A percentile compares a stretch with the other conserved stretches of the same genome.
Evolutionary conservation across 2,329 filamentous ascomycete genomes (phyloP).

Genomic region (Fusarium compactum): DNA sequence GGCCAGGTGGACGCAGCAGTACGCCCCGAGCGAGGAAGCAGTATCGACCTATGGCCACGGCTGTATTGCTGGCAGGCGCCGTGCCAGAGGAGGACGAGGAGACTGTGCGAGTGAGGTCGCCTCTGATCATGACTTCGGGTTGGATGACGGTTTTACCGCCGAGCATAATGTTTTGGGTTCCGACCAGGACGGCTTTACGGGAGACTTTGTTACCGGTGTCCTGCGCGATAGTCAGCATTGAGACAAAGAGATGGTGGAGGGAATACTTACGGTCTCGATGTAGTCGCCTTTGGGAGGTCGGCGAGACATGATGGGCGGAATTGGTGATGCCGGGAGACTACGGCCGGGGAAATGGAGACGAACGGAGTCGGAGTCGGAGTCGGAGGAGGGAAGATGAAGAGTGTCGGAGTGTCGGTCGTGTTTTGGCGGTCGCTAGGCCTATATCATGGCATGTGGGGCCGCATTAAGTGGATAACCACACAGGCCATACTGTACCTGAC

Average conservation of each 20-base stretch:
- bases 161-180: conserved; percentile 97
- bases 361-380: neutral
- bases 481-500: neutral
- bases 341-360: conserved; percentile 16
- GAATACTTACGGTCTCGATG: conserved; percentile 84
- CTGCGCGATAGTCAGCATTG: conserved; percentile 58
- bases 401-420: conserved; percentile 30
- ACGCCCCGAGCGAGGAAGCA: conserved; percentile 86
- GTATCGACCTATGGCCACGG: conserved; percentile 91
- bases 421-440: conserved; percentile 23
- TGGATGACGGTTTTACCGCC: conserved; percentile 97
- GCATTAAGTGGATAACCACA: conserved; percentile 3
- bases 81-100: conserved; percentile 57
- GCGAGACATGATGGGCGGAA: conserved; percentile 72
- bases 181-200: conserved; percentile 89
- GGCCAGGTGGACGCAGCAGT: conserved; percentile 84
- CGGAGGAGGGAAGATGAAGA: conserved; percentile 22
- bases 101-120: conserved; percentile 78
- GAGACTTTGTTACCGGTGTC: conserved; percentile 99
- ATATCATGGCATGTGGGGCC: conserved; percentile 39
- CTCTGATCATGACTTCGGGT: conserved; percentile 92
- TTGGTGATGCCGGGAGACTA: conserved; percentile 22
- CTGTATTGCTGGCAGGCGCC: conserved; percentile 66
- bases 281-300: conserved; percentile 89
- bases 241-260: neutral